A percentile compares a stretch with the other conserved stretches of the same genome.
These are phyloP conservation scores for Fraxinus anomala DNA, from an alignment of 257 asterid species.

Conservation along the genomic window DNA sequence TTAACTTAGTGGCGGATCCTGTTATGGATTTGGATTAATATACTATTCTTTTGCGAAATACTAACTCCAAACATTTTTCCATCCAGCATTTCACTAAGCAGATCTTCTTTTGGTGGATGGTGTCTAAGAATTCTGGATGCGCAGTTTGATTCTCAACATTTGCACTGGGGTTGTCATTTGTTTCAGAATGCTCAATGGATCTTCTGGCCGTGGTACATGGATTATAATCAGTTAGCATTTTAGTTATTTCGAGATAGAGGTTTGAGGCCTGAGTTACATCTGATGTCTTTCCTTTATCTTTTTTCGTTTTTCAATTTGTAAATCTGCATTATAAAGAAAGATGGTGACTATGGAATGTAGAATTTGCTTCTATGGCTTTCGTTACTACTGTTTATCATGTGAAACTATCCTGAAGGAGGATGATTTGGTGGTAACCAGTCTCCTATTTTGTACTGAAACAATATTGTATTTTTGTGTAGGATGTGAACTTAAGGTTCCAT, in stretches of 20 bases:
- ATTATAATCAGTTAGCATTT: slow-evolving; percentile 1
- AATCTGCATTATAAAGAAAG: slow-evolving; percentile 26
- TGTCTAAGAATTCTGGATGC: slow-evolving; percentile 13
- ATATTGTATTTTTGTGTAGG: not conserved
- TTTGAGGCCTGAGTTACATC: slow-evolving; percentile 23
- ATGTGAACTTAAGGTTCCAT: not conserved
- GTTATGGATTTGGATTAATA: not conserved
- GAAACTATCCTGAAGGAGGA: not conserved
- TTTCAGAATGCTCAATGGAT: slow-evolving; percentile 20
- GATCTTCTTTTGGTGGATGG: slow-evolving; percentile 21
- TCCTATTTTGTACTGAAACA: not conserved
- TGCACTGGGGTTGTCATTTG: slow-evolving; percentile 4
- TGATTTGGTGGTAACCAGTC: not conserved
- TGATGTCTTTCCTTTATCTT: slow-evolving; percentile 9
- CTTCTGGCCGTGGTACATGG: slow-evolving; percentile 31
- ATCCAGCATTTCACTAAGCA: slow-evolving; percentile 19
- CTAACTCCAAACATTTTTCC: slow-evolving; percentile 6
- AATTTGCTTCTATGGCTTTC: slow-evolving; percentile 12
- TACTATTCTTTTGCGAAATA: not conserved
- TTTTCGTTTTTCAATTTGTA: not conserved
- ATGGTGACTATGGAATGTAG: slow-evolving; percentile 22
- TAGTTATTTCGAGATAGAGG: not conserved
- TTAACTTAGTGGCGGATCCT: not conserved
- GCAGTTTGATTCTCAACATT: slow-evolving; percentile 7
- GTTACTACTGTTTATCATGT: slow-evolving; percentile 1